Base-by-base conservation (phyloP, 331 rosid species). In the Spiraea crenata region DNA sequence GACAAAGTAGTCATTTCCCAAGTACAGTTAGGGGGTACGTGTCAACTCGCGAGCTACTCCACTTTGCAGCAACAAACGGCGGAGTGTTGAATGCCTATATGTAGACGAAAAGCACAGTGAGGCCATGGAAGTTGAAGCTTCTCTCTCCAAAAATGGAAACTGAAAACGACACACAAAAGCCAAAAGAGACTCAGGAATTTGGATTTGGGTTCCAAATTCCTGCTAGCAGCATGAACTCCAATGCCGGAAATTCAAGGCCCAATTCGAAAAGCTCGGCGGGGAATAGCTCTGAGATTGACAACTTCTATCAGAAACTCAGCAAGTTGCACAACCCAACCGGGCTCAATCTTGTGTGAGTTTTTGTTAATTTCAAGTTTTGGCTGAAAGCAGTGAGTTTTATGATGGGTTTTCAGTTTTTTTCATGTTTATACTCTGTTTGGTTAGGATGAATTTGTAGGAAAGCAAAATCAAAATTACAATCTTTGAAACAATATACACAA, bases 341-440 rank as follows among this genome's bases (percentile, higher is more conserved):
- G 19, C 69, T 73, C 45, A 78, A 78, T 64, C 82, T 78, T 67
- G 52, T 67, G 82, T 78, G 48, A 78, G 82, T 16, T 76, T 25
- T 14, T 51, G 46, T 41, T 39, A 38, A 16, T 7, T 77, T 13
- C 14, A 12, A 13, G 60, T 44, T 55, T 63, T 6, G 2, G 54
- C 8, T 57, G 51, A 39, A 34, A 5, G 31, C 31, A 57, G n/a
- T 31, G 31, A 12, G n/a, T 11, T 9, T 31, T 57, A 8, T 58
- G 17, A 42, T 45, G 70, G 42, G 56, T 65, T 65, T 65, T 49
- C 5, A 6, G 7, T 49, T 49, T 49, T 49, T 7, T 49, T 49
- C 55, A 5, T 49, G 2, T 52, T 52, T 38, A 10, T 65, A 10
- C 48, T 16, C 7, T 74, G 79, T 67, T 58, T 75, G 63, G 74